Evolutionary conservation across 2,329 filamentous ascomycete species (phyloP), one percentile per base, ranked within the genome.

Genomic region (Botrytis aclada): DNA sequence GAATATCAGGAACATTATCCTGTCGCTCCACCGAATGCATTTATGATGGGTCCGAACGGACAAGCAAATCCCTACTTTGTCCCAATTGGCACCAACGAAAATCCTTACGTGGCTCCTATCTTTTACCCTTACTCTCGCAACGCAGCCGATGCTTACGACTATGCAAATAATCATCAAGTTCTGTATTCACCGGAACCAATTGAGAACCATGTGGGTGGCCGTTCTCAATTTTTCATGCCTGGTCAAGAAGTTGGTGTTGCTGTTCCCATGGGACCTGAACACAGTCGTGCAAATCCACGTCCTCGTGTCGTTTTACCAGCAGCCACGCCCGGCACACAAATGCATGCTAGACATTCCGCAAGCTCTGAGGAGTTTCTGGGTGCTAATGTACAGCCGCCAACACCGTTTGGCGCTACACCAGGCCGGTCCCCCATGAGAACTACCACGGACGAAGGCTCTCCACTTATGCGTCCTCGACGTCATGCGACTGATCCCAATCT

Each of bases 381-480:
- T 22, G 39, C 54, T 2, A 60, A 47, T 1, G 0, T 72, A 5
- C 37, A 67, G 2, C 29, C 62, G 4, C 47, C 51, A 7, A 45
- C 47, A 0, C 47, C 32, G 0, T 61, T 45, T 8, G 5, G 39
- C 7, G 14, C 47, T n/a, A 34, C 62, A 3, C 39, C 34, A 1
- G 39, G 34, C 6, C 70, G 51, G 18, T 72, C 62, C 2, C 51
- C 70, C 0, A 47, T 60, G 29, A 63, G 62, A 56, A 72, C 70
- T 2, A 67, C 70, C 3, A 72, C 70, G 3, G 54, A 67, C 3
- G 37, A 72, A 69, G 70, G 70, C 10, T 72, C 70, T 1, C 70
- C 70, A 14, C 10, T 72, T 16, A 69, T 72, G 41, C 63, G 63
- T 16, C 41, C 51, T 37, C 63, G 51, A 20, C 63, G 70, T 16